These are phyloP conservation scores for Rubia peregrina DNA, from an alignment of 305 asterid species.

Conservation along the genomic window DNA sequence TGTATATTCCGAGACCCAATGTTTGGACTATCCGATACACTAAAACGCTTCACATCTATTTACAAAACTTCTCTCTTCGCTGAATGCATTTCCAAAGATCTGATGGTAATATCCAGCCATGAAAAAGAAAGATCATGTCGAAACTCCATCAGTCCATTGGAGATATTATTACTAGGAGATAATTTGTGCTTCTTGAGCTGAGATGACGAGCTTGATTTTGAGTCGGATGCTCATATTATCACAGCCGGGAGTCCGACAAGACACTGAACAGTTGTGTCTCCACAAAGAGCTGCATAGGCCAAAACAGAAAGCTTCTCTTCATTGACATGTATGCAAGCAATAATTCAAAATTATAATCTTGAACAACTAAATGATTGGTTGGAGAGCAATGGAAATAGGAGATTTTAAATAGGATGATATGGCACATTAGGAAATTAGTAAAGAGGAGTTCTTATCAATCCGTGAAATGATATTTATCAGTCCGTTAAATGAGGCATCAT, in stretches of 20 bases:
- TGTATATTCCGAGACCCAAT: neutral
- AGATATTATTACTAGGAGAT: neutral
- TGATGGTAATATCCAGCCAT: neutral
- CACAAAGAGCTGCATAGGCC: constrained; percentile 59
- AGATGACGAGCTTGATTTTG: neutral
- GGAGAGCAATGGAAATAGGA: no score
- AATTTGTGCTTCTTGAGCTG: constrained; percentile 6
- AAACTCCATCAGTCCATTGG: neutral
- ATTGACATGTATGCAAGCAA: neutral
- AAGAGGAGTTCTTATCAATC: no score
- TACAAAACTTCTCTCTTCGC: neutral
- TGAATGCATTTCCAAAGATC: neutral
- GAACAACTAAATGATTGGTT: no score
- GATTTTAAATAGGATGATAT: no score
- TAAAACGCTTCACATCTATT: neutral
- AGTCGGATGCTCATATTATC: constrained; percentile 42
- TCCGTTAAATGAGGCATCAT: no score
- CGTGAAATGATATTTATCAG: no score
- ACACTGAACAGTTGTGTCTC: constrained; percentile 77
- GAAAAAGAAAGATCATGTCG: neutral
- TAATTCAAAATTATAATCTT: neutral
- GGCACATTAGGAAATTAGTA: no score
- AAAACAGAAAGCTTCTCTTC: constrained; percentile 8
- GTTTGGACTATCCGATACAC: neutral
- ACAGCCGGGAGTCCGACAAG: constrained; percentile 62